These are phyloP conservation scores for Immersiporthe knoxdaviesiana DNA, from an alignment of 2,329 filamentous ascomycete genomes.

Conservation along the genomic window DNA sequence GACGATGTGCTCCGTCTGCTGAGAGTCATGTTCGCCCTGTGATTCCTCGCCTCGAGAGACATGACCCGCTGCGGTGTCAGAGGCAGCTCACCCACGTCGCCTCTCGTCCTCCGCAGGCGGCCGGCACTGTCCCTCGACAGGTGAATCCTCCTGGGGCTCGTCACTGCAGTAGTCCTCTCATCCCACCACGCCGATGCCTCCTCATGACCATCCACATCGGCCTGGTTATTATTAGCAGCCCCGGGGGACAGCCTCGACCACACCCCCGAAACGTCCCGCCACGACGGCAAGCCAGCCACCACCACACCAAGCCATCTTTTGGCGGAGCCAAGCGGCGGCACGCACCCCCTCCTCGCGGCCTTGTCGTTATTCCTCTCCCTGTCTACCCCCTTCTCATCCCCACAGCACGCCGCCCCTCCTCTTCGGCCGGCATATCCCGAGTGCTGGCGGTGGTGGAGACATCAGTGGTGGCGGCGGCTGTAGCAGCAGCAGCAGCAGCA, in stretches of 20 bases:
- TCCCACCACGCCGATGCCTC: conserved; percentile 17
- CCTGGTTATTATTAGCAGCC: not conserved
- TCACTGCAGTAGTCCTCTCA: not conserved
- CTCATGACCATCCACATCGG: not conserved
- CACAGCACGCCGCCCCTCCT: not conserved
- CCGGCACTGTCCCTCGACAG: not conserved
- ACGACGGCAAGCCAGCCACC: not conserved
- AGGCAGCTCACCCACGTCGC: not conserved
- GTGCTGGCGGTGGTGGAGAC: no score
- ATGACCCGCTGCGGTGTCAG: not conserved
- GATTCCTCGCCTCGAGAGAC: not conserved
- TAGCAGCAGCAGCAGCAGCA: not conserved
- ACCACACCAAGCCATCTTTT: not conserved
- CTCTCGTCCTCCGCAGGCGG: not conserved
- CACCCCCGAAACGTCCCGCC: conserved; percentile 4
- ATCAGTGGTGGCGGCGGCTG: no score
- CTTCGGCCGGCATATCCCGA: not conserved
- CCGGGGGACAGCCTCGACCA: conserved; percentile 2
- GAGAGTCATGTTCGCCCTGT: not conserved
- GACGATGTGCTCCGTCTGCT: not conserved
- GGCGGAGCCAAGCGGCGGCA: conserved; percentile 10
- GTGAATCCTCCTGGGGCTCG: not conserved
- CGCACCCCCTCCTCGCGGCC: conserved; percentile 5
- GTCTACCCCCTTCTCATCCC: not conserved
- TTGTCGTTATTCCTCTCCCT: no score